Percentiles rank a stretch among this genome's conserved stretches.
phyloP scores from a whole-genome alignment of 1,284 basidiomycete species.

The Cystobasidium sp. region DNA sequence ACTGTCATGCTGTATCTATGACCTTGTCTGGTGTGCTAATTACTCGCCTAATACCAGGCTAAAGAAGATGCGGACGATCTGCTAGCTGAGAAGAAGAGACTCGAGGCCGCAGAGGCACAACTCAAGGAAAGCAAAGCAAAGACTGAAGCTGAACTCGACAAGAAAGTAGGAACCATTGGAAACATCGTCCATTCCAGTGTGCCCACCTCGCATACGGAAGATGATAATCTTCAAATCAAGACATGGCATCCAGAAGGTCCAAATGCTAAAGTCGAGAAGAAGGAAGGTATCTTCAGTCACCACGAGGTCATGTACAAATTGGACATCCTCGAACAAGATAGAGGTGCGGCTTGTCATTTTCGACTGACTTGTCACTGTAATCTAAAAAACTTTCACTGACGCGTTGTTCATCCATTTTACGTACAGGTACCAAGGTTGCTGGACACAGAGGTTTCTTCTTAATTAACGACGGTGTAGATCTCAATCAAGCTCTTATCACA shows the following conservation, averaged over 20 bases:
- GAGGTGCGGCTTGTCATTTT: slow-evolving; percentile 65
- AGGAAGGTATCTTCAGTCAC: slow-evolving; percentile 81
- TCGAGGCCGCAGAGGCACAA: slow-evolving; percentile 78
- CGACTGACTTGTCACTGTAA: background rate
- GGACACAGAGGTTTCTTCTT: slow-evolving; percentile 97
- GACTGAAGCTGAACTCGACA: slow-evolving; percentile 76
- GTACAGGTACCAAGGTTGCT: slow-evolving; percentile 79
- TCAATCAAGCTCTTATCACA: slow-evolving; percentile 94
- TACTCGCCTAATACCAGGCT: slow-evolving; percentile 62
- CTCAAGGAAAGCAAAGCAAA: slow-evolving; percentile 77
- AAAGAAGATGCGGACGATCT: slow-evolving; percentile 90
- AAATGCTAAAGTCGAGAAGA: slow-evolving; percentile 62
- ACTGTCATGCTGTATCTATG: background rate
- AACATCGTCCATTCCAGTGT: slow-evolving; percentile 89
- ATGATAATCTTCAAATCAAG: slow-evolving; percentile 75
- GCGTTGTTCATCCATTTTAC: background rate
- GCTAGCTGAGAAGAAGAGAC: slow-evolving; percentile 74
- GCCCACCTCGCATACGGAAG: slow-evolving; percentile 88
- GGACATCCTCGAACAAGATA: slow-evolving; percentile 93
- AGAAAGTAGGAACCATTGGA: slow-evolving; percentile 79
- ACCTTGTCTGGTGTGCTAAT: background rate
- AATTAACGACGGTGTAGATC: slow-evolving; percentile 91
- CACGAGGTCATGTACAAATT: slow-evolving; percentile 93
- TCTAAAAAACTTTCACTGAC: background rate
- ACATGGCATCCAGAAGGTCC: slow-evolving; percentile 88